Conservation (phyloP, 78 protist genomes). For the Pelomyxa schiedti region DNA sequence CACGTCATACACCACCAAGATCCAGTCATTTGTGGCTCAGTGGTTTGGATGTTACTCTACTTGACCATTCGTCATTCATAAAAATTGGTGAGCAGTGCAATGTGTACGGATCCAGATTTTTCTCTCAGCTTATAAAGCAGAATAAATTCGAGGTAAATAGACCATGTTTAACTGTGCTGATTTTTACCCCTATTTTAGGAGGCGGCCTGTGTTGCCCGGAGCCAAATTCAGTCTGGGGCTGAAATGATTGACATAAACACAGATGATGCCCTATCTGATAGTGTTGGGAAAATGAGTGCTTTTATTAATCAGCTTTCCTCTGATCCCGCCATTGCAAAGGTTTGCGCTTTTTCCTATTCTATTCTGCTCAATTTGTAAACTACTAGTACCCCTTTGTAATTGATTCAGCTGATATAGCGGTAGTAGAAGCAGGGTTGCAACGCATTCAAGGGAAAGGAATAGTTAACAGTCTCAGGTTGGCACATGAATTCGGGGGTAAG, state of each 20-base stretch:
- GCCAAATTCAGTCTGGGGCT: constrained; percentile 90
- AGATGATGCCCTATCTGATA: constrained; percentile 97
- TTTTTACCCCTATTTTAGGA: constrained; percentile 1
- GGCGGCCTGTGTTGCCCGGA: constrained; percentile 68
- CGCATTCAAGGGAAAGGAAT: constrained; percentile 92
- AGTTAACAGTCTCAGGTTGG: constrained; percentile 89
- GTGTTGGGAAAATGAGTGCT: constrained; percentile 67
- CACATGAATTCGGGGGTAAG: neutral
- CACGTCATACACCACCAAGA: too few relatives aligned
- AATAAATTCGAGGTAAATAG: constrained; percentile 81
- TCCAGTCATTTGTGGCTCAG: too few relatives aligned
- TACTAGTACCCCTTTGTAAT: constrained; percentile 96
- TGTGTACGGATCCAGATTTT: constrained; percentile 91
- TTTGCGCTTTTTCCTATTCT: too few relatives aligned
- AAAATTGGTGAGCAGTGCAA: constrained; percentile 99
- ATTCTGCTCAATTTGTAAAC: too few relatives aligned
- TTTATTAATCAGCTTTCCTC: constrained; percentile 77
- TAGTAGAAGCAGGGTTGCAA: constrained; percentile 80
- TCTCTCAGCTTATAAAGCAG: constrained; percentile 68
- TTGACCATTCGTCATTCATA: constrained; percentile 41
- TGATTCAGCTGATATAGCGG: constrained; percentile 92
- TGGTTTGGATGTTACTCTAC: too few relatives aligned
- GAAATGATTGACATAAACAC: constrained; percentile 92
- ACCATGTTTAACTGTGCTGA: too few relatives aligned
- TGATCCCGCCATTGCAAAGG: constrained; percentile 89